phyloP scores from a whole-genome alignment of 306 rosid genomes.

The Parietaria judaica region DNA sequence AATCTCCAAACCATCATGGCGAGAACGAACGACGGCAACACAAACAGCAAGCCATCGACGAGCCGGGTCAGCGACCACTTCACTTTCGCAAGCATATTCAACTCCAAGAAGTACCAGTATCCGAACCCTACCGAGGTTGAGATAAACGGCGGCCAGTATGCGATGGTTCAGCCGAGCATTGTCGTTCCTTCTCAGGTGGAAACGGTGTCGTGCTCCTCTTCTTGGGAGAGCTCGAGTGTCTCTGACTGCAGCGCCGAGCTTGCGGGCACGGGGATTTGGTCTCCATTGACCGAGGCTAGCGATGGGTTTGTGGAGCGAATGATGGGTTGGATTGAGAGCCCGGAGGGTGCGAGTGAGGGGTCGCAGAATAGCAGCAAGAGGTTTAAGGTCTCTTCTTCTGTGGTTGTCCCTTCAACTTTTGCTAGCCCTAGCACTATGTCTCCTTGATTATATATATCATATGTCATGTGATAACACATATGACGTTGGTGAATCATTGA shows the following conservation, averaged over 20 bases:
- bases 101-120: constrained; percentile 36
- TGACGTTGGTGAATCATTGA: no score
- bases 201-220: constrained; percentile 4
- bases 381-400: constrained; percentile 86
- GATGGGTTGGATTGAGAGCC: constrained; percentile 58
- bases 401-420: constrained; percentile 84
- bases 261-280: constrained; percentile 31
- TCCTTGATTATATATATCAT: constrained; percentile 16
- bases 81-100: constrained; percentile 73
- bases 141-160: constrained; percentile 35
- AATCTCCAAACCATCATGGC: constrained; percentile 75
- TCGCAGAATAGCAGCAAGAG: constrained; percentile 52
- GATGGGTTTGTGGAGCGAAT: constrained; percentile 42
- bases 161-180: constrained; percentile 65
- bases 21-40: constrained; percentile 31
- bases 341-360: constrained; percentile 29
- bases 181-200: constrained; percentile 50
- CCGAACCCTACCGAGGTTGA: constrained; percentile 15
- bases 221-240: constrained; percentile 45
- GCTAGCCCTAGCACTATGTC: constrained; percentile 7
- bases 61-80: constrained; percentile 87
- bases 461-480: constrained; percentile 3
- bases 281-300: no score
- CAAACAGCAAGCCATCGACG: constrained; percentile 34
- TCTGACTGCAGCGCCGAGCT: constrained; percentile 60